These are phyloP conservation scores for Plasmodium knowlesi DNA, from an alignment of 169 alveolate genomes.

Conservation along the genomic window DNA sequence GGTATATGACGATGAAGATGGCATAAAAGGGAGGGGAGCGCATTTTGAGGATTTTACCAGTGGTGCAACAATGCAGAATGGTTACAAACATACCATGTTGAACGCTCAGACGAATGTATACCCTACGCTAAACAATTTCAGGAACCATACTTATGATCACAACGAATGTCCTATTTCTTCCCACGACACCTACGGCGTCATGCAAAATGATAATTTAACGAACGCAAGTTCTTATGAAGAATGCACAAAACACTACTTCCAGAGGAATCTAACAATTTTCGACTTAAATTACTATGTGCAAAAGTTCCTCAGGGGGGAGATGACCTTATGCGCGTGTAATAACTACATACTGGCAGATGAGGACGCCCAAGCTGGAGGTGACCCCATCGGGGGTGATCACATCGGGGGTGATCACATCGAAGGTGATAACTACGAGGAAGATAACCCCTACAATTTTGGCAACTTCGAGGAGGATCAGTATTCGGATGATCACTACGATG, in stretches of 20 bases:
- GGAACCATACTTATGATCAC: neutral
- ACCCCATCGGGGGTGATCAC: neutral
- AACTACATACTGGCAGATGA: slow-evolving; percentile 60
- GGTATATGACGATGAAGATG: neutral
- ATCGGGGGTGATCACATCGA: neutral
- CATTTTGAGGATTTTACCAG: neutral
- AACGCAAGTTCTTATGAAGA: slow-evolving; percentile 13
- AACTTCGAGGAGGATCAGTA: neutral
- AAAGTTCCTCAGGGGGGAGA: slow-evolving; percentile 51
- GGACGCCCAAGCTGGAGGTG: neutral
- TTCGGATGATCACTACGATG: neutral
- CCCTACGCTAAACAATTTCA: neutral
- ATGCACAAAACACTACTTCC: slow-evolving; percentile 21
- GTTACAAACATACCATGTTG: neutral
- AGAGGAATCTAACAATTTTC: slow-evolving; percentile 37
- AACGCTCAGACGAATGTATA: neutral
- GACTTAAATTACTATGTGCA: slow-evolving; percentile 45
- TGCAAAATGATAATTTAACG: neutral
- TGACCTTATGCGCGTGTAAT: slow-evolving; percentile 55
- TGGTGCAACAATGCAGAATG: neutral
- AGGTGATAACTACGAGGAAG: neutral
- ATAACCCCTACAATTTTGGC: neutral
- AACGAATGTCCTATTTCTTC: neutral
- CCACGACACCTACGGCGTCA: neutral
- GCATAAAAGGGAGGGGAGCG: neutral